A percentile compares a stretch with the other conserved stretches of the same genome.
Conservation (phyloP, 768 basidiomycete species). For the Pleurotus salmoneostramineus region DNA sequence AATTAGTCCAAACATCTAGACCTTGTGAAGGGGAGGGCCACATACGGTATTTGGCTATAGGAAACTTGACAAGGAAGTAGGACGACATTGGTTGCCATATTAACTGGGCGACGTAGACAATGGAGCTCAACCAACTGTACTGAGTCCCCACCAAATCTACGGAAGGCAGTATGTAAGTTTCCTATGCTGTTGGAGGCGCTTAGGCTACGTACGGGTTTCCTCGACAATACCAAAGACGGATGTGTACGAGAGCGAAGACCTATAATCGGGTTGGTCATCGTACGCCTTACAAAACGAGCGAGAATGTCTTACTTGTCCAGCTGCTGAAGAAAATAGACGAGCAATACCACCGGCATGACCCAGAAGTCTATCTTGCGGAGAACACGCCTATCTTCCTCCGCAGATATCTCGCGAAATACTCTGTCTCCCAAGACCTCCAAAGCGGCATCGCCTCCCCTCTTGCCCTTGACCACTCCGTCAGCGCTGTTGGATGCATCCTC, state of each 20-base stretch:
- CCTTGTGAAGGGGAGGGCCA: slow-evolving; percentile 3
- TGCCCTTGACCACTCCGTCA: background rate
- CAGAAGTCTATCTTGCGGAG: slow-evolving; percentile 35
- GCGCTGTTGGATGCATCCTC: no score
- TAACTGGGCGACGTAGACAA: slow-evolving; percentile 41
- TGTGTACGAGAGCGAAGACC: slow-evolving; percentile 43
- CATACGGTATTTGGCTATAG: slow-evolving; percentile 34
- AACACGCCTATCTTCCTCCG: slow-evolving; percentile 26
- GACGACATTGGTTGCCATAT: slow-evolving; percentile 41
- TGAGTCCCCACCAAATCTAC: slow-evolving; percentile 32
- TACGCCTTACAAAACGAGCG: background rate
- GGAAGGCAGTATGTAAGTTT: background rate
- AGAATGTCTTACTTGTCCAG: slow-evolving; percentile 32
- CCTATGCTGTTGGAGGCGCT: background rate
- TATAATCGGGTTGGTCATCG: slow-evolving; percentile 7
- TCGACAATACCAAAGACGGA: slow-evolving; percentile 39
- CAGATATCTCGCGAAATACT: slow-evolving; percentile 19
- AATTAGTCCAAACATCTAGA: background rate
- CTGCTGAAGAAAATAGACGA: slow-evolving; percentile 40
- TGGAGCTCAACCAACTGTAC: slow-evolving; percentile 40
- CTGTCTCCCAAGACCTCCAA: slow-evolving; percentile 23
- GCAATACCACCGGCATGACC: slow-evolving; percentile 33
- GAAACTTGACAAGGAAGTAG: slow-evolving; percentile 34
- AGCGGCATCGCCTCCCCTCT: slow-evolving; percentile 25
- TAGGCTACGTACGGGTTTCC: slow-evolving; percentile 24